These are phyloP conservation scores for Lecanosticta acicola DNA, from an alignment of 2,329 filamentous ascomycete species.

Conservation along the genomic window DNA sequence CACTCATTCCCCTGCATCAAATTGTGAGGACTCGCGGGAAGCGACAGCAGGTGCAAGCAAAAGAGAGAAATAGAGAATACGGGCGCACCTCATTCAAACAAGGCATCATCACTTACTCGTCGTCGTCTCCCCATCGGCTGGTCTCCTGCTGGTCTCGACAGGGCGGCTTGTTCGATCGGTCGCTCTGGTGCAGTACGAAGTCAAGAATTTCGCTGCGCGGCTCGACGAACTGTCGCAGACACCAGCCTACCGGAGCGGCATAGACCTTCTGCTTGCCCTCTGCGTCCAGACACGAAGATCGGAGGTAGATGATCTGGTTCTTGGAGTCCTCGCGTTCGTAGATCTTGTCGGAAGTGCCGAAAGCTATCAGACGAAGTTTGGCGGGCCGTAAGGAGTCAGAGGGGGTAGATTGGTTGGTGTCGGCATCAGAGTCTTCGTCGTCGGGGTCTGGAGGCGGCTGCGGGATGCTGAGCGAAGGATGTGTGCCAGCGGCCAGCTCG, in stretches of 20 bases:
- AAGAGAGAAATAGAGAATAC: neutral
- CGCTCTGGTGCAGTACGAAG: constrained; percentile 35
- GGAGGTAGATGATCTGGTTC: constrained; percentile 45
- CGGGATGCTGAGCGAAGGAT: neutral
- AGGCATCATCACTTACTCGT: constrained; percentile 9
- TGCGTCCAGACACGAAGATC: constrained; percentile 39
- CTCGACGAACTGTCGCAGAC: constrained; percentile 42
- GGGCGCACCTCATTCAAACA: constrained; percentile 7
- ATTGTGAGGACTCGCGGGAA: too few species aligned
- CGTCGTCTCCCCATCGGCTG: constrained; percentile 9
- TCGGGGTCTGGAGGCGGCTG: neutral
- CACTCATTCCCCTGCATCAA: too few species aligned
- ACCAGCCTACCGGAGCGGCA: constrained; percentile 44
- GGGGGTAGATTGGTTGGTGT: too few species aligned
- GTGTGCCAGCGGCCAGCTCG: constrained; percentile 18
- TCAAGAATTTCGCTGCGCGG: constrained; percentile 43
- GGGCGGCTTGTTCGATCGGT: constrained; percentile 34
- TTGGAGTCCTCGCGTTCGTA: constrained; percentile 44
- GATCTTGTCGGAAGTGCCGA: constrained; percentile 43
- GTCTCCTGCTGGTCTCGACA: constrained; percentile 17
- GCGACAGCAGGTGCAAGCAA: too few species aligned
- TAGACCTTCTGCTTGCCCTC: constrained; percentile 37
- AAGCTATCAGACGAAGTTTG: constrained; percentile 42
- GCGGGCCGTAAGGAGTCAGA: too few species aligned
- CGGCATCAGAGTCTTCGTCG: constrained; percentile 9